A percentile compares a stretch with the other conserved stretches of the same genome.
Evolutionary conservation across 768 basidiomycete species (phyloP).

Genomic region (Sistotremastrum suecicum): DNA sequence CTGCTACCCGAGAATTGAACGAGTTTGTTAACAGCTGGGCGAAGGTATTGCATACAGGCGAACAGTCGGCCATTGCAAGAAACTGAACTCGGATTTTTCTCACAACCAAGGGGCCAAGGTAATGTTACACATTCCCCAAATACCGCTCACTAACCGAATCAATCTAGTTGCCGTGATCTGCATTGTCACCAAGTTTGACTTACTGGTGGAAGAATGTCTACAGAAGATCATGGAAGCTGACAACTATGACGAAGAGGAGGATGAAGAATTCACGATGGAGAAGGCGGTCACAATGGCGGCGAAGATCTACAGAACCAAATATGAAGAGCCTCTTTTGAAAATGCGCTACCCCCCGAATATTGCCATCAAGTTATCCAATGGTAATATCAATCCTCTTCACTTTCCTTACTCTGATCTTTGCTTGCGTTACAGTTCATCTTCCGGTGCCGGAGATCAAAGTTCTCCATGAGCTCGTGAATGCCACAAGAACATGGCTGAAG

Average conservation of each 20-base stretch:
- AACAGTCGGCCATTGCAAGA: conserved; percentile 15
- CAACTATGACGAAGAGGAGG: conserved; percentile 5
- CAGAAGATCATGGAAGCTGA: conserved; percentile 6
- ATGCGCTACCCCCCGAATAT: too few relatives aligned
- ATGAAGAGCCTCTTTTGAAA: too few relatives aligned
- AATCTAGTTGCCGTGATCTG: conserved; percentile 23
- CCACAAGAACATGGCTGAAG: too few relatives aligned
- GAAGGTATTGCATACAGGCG: conserved; percentile 26
- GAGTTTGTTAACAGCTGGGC: background rate
- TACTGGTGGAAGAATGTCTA: conserved; percentile 12
- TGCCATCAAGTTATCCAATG: too few relatives aligned
- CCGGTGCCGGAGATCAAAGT: too few relatives aligned
- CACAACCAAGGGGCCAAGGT: conserved; percentile 9
- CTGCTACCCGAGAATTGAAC: background rate
- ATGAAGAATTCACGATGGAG: conserved; percentile 6
- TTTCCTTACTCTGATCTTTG: too few relatives aligned
- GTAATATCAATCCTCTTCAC: too few relatives aligned
- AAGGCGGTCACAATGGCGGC: too few relatives aligned
- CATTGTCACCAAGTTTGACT: conserved; percentile 26
- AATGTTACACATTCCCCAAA: background rate
- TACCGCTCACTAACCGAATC: background rate
- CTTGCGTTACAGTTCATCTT: too few relatives aligned
- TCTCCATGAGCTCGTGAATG: too few relatives aligned
- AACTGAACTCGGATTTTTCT: conserved; percentile 19
- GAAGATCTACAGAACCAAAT: too few relatives aligned